These are phyloP conservation scores for Stylonectria norvegica DNA, from an alignment of 2,329 filamentous ascomycete species.

Conservation along the genomic window DNA sequence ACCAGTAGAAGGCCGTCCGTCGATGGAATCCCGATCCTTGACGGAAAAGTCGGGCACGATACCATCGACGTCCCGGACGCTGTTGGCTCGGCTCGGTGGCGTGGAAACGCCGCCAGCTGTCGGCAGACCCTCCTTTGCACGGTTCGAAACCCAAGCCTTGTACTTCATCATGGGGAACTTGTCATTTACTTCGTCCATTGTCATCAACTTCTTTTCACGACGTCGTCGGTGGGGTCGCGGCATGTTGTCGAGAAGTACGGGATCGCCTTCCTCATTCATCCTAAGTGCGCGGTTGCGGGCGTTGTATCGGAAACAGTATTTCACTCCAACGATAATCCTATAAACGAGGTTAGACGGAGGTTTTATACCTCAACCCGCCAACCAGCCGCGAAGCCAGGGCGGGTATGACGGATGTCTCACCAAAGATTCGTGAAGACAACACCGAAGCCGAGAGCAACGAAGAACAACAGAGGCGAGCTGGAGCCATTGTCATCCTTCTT, in stretches of 20 bases:
- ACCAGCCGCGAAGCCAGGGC: conserved; percentile 3
- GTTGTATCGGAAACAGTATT: conserved; percentile 99
- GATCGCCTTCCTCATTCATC: conserved; percentile 76
- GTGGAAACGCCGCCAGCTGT: conserved; percentile 79
- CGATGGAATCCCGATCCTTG: conserved; percentile 45
- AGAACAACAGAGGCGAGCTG: conserved; percentile 61
- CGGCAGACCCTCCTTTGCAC: conserved; percentile 79
- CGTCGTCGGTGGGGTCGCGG: conserved; percentile 79
- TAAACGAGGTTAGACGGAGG: conserved; percentile 25
- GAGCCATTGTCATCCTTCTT: conserved; percentile 26
- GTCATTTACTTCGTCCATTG: conserved; percentile 97
- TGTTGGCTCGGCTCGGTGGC: conserved; percentile 68
- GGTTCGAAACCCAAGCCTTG: conserved; percentile 85
- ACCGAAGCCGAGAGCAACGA: conserved; percentile 92
- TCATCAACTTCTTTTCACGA: conserved; percentile 97
- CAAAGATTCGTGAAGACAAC: conserved; percentile 99
- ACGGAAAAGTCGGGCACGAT: conserved; percentile 43
- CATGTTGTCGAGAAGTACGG: conserved; percentile 83
- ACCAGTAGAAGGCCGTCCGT: conserved; percentile 36
- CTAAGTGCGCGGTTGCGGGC: conserved; percentile 81
- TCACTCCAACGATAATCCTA: conserved; percentile 99
- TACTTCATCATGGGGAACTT: conserved; percentile 96
- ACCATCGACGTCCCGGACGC: conserved; percentile 65
- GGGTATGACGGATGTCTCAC: conserved; percentile 51
- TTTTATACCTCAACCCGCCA: conserved; percentile 43